Conservation (phyloP, 2,329 filamentous ascomycete genomes). For the Colletotrichum costaricense region DNA sequence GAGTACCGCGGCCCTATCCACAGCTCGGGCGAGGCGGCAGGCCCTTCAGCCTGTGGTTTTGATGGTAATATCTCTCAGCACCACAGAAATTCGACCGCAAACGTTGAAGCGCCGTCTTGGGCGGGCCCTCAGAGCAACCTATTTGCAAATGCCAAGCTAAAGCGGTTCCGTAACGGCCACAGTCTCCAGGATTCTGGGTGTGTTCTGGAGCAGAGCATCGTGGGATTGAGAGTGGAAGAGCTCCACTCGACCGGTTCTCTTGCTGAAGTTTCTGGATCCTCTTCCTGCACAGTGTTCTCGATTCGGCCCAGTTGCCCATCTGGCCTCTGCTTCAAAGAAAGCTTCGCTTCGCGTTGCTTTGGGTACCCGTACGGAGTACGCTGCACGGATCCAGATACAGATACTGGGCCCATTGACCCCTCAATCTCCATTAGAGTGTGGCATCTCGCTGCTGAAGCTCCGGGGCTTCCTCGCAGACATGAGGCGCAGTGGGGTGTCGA, state of each 20-base stretch:
- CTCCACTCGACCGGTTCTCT: constrained; percentile 1
- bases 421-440: constrained; percentile 8
- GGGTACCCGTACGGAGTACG: not conserved
- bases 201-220: constrained; percentile 28
- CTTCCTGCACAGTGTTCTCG: constrained; percentile 17
- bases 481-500: constrained; percentile 10
- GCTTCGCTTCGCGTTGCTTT: constrained; percentile 8
- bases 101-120: constrained; percentile 19
- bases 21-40: constrained; percentile 24
- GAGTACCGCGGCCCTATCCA: not conserved
- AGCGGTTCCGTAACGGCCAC: constrained; percentile 10
- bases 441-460: constrained; percentile 3
- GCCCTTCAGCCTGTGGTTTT: constrained; percentile 7
- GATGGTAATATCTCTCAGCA: constrained; percentile 12
- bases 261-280: constrained; percentile 26
- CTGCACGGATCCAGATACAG: not conserved
- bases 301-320: constrained; percentile 13
- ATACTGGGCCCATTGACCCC: not conserved
- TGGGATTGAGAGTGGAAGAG: constrained; percentile 10
- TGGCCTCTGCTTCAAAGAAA: constrained; percentile 10
- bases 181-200: constrained; percentile 32
- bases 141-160: constrained; percentile 33
- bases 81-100: constrained; percentile 10
- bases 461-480: not conserved
- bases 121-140: constrained; percentile 24